Base-by-base conservation (phyloP, 768 basidiomycete species). In the Tylopilus plumbeoviolaceoides region DNA sequence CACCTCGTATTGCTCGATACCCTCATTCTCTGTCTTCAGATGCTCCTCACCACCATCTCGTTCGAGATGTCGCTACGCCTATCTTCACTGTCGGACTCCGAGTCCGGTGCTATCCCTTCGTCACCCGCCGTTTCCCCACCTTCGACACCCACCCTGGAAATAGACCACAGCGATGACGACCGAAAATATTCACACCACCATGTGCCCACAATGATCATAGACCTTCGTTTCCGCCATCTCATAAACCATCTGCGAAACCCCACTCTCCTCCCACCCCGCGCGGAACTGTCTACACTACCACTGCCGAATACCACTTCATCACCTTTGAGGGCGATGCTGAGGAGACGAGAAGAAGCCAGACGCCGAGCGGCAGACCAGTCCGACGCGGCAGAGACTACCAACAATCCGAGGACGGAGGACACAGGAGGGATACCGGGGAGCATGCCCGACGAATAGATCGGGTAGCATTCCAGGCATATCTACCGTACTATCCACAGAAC, bases 1-100 rank as follows among this genome's bases (percentile, higher is more conserved):
- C 83, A 85, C 54, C 77, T 91, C 38, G 69, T 91, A 51, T 70
- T 73, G 28, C 78, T 91, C 54, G 89, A 91, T 73, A 53, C 83
- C 61, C 64, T 79, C 68, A 89, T 90, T 55, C 70, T 90, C 36
- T 65, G 75, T 55, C 74, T 89, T n/a, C 84, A 89, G 62, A 64
- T 83, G 53, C 59, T 87, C 50, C 81, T 87, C 70, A 77, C 80
- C 7, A 80, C 79, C 42, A 81, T 91, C 55, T 78, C 85, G 28
- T 89, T 85, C 69, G 89, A 89, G 64, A 66, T 74, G 67, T 82
- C 64, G 28, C 50, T 70, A 15, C 62, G 47, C 64, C 76, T 64
- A 47, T 77, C 60, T 64, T 73, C 61, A 57, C 73, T 41, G 70
- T 73, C 51, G 60, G 75, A 65, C 58, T 67, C 70, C 51, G 80